Evolutionary conservation across 2,329 filamentous ascomycete species (phyloP).

Genomic region (Alternaria sp.): DNA sequence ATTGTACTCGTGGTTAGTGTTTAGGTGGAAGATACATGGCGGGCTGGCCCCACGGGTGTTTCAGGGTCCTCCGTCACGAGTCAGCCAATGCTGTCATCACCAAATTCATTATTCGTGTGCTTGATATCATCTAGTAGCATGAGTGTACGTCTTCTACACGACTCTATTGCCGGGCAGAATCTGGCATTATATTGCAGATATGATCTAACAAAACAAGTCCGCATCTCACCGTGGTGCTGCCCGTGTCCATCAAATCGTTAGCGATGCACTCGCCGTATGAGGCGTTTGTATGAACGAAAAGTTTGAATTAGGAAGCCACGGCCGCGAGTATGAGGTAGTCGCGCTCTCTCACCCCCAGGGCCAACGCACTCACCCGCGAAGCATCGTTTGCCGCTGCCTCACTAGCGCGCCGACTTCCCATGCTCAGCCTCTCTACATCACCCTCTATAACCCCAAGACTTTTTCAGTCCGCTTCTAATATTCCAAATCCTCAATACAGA

Average conservation of each 20-base stretch:
- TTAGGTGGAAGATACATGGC: conserved; percentile 7
- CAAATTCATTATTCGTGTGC: conserved; percentile 6
- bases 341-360: conserved; percentile 9
- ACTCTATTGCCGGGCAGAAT: background rate
- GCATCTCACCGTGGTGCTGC: background rate
- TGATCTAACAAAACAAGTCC: background rate
- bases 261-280: background rate
- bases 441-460: background rate
- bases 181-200: background rate
- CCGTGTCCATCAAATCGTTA: background rate
- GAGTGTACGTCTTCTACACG: background rate
- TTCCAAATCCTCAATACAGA: background rate
- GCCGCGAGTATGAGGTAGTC: background rate
- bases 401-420: background rate
- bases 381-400: background rate
- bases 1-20: background rate
- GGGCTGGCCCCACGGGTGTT: conserved; percentile 8
- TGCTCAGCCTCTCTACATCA: background rate
- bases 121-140: background rate
- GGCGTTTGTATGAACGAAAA: background rate
- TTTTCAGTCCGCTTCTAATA: background rate
- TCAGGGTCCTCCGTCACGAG: conserved; percentile 24
- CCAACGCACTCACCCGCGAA: background rate
- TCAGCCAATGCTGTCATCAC: conserved; percentile 16
- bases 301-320: background rate